phyloP scores from a whole-genome alignment of 2,329 filamentous ascomycete genomes.

The Penicillium sp. region DNA sequence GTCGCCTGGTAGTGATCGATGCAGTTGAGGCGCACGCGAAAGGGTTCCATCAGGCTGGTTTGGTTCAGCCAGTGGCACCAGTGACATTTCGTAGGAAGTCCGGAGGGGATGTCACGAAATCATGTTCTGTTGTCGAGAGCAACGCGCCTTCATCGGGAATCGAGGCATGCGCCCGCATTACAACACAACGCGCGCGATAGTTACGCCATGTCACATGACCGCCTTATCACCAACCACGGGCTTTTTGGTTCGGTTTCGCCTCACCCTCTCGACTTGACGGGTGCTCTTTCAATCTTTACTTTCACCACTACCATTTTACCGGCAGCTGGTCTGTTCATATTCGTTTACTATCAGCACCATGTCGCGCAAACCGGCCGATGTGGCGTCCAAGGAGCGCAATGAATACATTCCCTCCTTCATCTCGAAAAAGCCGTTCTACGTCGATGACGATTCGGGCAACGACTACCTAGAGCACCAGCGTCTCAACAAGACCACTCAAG shows the following conservation, averaged over 20 bases:
- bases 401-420: constrained; percentile 98
- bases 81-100: constrained; percentile 21
- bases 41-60: constrained; percentile 59
- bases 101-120: neutral
- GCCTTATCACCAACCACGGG: constrained; percentile 1
- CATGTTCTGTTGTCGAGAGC: neutral
- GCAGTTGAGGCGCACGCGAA: constrained; percentile 89
- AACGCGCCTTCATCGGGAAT: neutral
- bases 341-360: constrained; percentile 22
- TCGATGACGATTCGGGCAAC: constrained; percentile 67
- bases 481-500: constrained; percentile 64
- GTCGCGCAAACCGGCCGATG: constrained; percentile 50
- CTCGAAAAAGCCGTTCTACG: constrained; percentile 95
- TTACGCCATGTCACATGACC: constrained; percentile 32
- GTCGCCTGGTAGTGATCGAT: constrained; percentile 88
- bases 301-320: too few relatives aligned
- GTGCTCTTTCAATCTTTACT: neutral
- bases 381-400: constrained; percentile 78
- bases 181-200: constrained; percentile 4
- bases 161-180: constrained; percentile 4
- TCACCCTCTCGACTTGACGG: constrained; percentile 9
- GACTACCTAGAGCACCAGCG: constrained; percentile 98
- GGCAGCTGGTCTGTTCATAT: neutral
- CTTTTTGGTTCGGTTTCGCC: constrained; percentile 3
- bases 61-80: constrained; percentile 20